A percentile compares a stretch with the other conserved stretches of the same genome.
These are phyloP conservation scores for Schizophyllum commune DNA, from an alignment of 1,284 basidiomycete genomes.

Conservation along the genomic window DNA sequence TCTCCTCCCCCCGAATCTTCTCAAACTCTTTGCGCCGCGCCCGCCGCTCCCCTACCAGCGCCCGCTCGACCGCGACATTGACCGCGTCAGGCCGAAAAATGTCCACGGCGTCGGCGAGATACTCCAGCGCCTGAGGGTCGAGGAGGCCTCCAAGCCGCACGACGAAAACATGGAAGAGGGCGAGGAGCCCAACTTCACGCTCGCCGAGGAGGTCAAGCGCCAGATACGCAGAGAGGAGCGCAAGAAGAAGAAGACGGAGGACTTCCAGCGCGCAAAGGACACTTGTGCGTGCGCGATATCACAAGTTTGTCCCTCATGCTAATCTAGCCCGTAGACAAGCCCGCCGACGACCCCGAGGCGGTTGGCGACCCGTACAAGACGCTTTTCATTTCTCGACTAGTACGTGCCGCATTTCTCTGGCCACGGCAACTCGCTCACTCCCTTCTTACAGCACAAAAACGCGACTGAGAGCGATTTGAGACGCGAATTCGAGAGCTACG, in stretches of 20 bases:
- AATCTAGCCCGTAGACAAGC: constrained; percentile 61
- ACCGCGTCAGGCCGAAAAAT: constrained; percentile 63
- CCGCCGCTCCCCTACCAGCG: constrained; percentile 81
- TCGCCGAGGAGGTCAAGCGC: constrained; percentile 72
- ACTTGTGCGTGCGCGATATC: constrained; percentile 51
- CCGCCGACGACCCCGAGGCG: constrained; percentile 87
- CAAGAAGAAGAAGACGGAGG: constrained; percentile 72
- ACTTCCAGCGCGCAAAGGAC: constrained; percentile 77
- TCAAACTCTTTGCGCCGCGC: constrained; percentile 90
- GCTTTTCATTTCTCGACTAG: constrained; percentile 90
- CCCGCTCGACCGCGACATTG: constrained; percentile 77
- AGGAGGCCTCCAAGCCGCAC: constrained; percentile 52
- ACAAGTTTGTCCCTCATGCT: constrained; percentile 5
- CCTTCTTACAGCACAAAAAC: constrained; percentile 61
- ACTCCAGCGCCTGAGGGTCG: constrained; percentile 53
- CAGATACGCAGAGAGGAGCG: constrained; percentile 74
- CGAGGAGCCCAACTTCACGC: constrained; percentile 70
- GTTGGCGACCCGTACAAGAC: constrained; percentile 98
- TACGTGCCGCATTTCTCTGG: constrained; percentile 25
- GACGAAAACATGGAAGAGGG: constrained; percentile 70
- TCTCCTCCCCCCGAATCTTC: constrained; percentile 86
- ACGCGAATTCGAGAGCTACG: constrained; percentile 93
- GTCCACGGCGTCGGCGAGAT: constrained; percentile 70
- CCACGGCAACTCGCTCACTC: constrained; percentile 11
- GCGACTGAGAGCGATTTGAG: constrained; percentile 88